Evolutionary conservation across 2,329 filamentous ascomycete species (phyloP).

Genomic region (Cladophialophora psammophila): DNA sequence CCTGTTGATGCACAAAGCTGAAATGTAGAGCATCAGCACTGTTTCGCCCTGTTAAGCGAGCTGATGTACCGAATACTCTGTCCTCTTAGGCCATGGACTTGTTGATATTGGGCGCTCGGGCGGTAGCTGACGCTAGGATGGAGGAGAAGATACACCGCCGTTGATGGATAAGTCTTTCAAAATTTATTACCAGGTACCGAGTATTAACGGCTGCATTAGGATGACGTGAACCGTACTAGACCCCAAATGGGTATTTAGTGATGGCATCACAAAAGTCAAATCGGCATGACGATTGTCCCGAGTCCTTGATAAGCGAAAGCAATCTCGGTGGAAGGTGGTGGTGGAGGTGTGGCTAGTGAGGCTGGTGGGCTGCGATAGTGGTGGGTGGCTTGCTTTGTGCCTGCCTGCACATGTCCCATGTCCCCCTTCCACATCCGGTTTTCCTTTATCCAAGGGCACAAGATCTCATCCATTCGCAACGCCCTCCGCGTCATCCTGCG

Average conservation of each 20-base stretch:
- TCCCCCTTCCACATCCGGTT: slow-evolving; percentile 20
- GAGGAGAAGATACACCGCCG: too few relatives aligned
- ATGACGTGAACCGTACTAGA: not conserved
- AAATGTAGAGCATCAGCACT: too few relatives aligned
- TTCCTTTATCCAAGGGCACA: slow-evolving; percentile 24
- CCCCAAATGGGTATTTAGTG: slow-evolving; percentile 1
- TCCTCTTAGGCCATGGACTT: not conserved
- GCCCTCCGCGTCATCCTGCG: slow-evolving; percentile 10
- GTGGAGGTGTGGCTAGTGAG: too few relatives aligned
- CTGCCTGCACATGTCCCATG: slow-evolving; percentile 21
- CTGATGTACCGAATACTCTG: not conserved
- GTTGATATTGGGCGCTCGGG: too few relatives aligned
- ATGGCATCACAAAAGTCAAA: not conserved
- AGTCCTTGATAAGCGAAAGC: slow-evolving; percentile 1
- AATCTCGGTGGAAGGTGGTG: not conserved
- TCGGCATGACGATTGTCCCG: not conserved
- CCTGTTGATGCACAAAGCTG: too few relatives aligned
- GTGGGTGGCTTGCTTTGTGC: not conserved
- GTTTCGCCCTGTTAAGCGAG: too few relatives aligned
- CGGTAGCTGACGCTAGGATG: too few relatives aligned
- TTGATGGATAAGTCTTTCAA: too few relatives aligned
- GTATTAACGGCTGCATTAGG: too few relatives aligned
- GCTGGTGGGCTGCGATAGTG: too few relatives aligned
- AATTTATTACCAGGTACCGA: too few relatives aligned
- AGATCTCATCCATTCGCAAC: slow-evolving; percentile 9